phyloP scores from a whole-genome alignment of 805 yeast species.

The Yamadazyma sp. region DNA sequence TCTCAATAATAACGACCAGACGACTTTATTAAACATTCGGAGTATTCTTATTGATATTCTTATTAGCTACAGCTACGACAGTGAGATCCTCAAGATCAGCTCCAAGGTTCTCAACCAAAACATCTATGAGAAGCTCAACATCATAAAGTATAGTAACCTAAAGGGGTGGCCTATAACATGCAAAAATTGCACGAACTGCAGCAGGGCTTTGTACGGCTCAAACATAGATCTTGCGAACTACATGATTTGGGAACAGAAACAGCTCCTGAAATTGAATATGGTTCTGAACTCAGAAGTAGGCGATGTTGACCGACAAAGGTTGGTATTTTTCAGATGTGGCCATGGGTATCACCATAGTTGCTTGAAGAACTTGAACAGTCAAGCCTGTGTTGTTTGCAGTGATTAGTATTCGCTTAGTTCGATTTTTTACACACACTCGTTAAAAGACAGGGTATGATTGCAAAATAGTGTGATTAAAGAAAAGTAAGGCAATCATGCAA shows the following conservation, averaged over 20 bases:
- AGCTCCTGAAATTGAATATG: constrained; percentile 14
- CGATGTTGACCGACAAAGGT: constrained; percentile 25
- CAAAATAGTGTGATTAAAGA: too few relatives aligned
- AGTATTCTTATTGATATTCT: constrained; percentile 62
- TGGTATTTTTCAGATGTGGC: constrained; percentile 60
- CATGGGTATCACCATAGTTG: constrained; percentile 68
- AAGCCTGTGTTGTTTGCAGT: constrained; percentile 26
- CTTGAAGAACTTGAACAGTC: constrained; percentile 42
- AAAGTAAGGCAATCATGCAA: too few relatives aligned
- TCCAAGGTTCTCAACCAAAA: constrained; percentile 57
- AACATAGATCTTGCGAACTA: constrained; percentile 50
- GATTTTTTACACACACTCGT: too few relatives aligned
- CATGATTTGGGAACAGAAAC: constrained; percentile 56
- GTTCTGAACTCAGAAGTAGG: not conserved
- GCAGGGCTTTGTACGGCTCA: constrained; percentile 69
- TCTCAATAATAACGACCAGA: constrained; percentile 46
- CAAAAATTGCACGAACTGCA: constrained; percentile 73
- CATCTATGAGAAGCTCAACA: constrained; percentile 47
- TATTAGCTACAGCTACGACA: constrained; percentile 63
- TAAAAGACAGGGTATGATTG: too few relatives aligned
- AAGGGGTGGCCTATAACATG: constrained; percentile 60
- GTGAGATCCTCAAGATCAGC: constrained; percentile 50
- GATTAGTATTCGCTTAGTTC: too few relatives aligned
- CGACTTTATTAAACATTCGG: constrained; percentile 60
- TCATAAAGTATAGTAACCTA: constrained; percentile 40